Conservation (phyloP, 495 filamentous ascomycete species). For the Cladorrhinum samala region DNA sequence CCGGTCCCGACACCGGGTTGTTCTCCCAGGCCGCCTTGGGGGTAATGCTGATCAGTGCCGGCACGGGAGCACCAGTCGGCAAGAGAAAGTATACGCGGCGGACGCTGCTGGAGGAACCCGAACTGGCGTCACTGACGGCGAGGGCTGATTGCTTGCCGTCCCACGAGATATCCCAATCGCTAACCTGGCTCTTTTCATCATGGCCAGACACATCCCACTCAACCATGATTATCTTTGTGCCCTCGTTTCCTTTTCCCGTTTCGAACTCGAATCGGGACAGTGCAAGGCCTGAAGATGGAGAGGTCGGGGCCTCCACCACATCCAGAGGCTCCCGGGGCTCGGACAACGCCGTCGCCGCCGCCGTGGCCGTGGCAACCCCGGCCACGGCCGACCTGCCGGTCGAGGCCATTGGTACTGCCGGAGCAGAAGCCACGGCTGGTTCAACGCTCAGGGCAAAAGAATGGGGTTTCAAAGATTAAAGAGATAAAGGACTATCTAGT, state of each 20-base stretch:
- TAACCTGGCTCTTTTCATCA: not conserved
- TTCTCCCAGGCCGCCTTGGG: constrained; percentile 34
- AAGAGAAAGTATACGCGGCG: constrained; percentile 71
- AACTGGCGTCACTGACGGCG: constrained; percentile 50
- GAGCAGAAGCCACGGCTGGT: not conserved
- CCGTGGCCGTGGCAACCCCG: not conserved
- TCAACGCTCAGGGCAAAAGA: not conserved
- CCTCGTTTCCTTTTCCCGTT: constrained; percentile 66
- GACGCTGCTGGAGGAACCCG: constrained; percentile 19
- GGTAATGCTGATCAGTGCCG: constrained; percentile 59
- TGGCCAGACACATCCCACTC: constrained; percentile 64
- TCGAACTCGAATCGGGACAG: constrained; percentile 84
- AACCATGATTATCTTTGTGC: constrained; percentile 79
- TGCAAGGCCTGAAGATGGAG: constrained; percentile 40
- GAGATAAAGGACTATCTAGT: not conserved
- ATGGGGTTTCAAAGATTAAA: not conserved
- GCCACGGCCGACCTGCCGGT: constrained; percentile 8
- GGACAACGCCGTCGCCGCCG: not conserved
- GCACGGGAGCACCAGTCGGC: constrained; percentile 58
- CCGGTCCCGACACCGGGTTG: not conserved
- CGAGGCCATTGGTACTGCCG: constrained; percentile 14
- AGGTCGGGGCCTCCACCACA: constrained; percentile 36
- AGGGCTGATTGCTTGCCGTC: constrained; percentile 63
- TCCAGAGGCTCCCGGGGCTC: constrained; percentile 13
- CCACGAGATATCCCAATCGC: constrained; percentile 73